These are phyloP conservation scores for Phytophthora sansomeana DNA, from an alignment of 352 stramenopile genomes.

Conservation along the genomic window DNA sequence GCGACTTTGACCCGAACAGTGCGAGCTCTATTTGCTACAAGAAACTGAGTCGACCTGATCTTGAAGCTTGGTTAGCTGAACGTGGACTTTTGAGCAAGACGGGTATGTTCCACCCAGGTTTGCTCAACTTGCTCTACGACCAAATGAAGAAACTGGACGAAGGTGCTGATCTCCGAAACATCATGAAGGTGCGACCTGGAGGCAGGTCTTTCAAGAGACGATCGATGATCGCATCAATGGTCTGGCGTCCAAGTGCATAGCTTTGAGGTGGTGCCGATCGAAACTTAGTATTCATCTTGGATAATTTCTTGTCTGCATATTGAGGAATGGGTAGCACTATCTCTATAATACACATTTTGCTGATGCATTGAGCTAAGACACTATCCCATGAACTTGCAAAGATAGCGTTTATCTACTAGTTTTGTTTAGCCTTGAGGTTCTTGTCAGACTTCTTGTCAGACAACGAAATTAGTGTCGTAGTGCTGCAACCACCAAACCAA, in stretches of 20 bases:
- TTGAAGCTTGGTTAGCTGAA: constrained; percentile 15
- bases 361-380: not conserved
- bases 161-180: constrained; percentile 10
- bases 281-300: not conserved
- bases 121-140: constrained; percentile 23
- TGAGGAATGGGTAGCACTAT: not conserved
- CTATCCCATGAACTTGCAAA: not conserved
- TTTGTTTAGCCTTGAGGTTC: not conserved
- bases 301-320: not conserved
- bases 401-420: no score
- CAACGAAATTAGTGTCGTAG: not conserved
- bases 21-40: constrained; percentile 27
- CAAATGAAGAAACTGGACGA: constrained; percentile 22
- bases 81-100: constrained; percentile 12
- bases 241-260: constrained; percentile 18
- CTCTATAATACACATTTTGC: not conserved
- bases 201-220: constrained; percentile 19
- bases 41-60: constrained; percentile 12
- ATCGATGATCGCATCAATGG: constrained; percentile 22
- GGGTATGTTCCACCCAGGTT: constrained; percentile 21
- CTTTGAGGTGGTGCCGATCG: not conserved
- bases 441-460: not conserved
- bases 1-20: constrained; percentile 26
- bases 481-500: no score
- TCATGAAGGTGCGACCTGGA: constrained; percentile 15